Base-by-base conservation (phyloP, 2,329 filamentous ascomycete genomes). In the Hysterium pulicare region DNA sequence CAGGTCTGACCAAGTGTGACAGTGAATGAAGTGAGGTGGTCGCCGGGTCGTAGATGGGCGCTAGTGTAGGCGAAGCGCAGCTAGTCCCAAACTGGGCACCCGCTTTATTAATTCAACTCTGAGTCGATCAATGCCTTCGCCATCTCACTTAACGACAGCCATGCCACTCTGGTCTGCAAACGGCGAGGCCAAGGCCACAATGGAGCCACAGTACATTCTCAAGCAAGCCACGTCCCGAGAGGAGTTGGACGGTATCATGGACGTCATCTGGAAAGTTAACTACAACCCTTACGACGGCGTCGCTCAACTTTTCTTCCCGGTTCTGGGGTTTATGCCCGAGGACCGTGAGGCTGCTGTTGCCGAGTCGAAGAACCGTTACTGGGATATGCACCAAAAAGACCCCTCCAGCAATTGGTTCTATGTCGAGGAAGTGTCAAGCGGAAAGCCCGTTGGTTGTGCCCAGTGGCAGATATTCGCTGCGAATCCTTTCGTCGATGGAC, bases 221-320 rank as follows among this genome's bases (percentile, higher is more conserved):
- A 55, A 55, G 37, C 49, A 61, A 40, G 57, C 54, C 26, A 42
- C 49, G 31, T 56, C 53, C 5, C 55, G 41, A 44, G 40, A 57
- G 51, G 59, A 66, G 46, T 43, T 66, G 48, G 55, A 60, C 41
- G 38, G 39, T 16, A 55, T 64, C 21, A 45, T 63, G 46, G 53
- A 62, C 13, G 57, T 64, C 15, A 61, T 66, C 17, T 64, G 61
- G 60, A 53, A 53, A 11, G 62, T 61, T 10, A 66, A 66, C 37
- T 56, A 66, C 37, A 51, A 47, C 17, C 62, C 62, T 2, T 66
- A 64, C 46, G 62, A 66, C 28, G 58, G 61, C 8, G 58, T 64
- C 39, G 51, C 55, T 23, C 60, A 66, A 36, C 40, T 66, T 3
- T 57, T 64, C 47, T 64, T 64, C 35, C 62, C 62, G 5, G 50